These are phyloP conservation scores for Sporothrix pallida DNA, from an alignment of 2,329 filamentous ascomycete genomes.

Conservation along the genomic window DNA sequence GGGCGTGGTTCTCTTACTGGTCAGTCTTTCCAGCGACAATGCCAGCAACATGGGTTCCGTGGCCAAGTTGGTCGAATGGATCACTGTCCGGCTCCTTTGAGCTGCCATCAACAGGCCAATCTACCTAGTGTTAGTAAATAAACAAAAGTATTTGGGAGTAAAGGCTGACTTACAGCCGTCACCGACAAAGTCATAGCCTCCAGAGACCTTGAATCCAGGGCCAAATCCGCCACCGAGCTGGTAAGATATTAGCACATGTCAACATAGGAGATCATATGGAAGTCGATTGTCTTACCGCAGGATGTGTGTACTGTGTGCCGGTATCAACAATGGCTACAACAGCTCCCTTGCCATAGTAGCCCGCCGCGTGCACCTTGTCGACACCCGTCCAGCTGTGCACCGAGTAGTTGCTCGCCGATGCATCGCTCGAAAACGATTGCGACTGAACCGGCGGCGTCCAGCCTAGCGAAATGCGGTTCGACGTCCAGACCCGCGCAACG, in stretches of 20 bases:
- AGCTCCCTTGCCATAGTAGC: slow-evolving; percentile 37
- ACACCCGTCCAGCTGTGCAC: slow-evolving; percentile 39
- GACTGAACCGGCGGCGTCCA: slow-evolving; percentile 23
- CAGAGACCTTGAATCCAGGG: slow-evolving; percentile 36
- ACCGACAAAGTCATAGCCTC: slow-evolving; percentile 37
- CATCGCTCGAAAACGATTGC: slow-evolving; percentile 38
- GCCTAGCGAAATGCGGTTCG: slow-evolving; percentile 38
- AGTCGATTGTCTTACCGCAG: slow-evolving; percentile 29
- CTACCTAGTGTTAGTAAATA: background rate
- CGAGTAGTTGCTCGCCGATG: slow-evolving; percentile 37
- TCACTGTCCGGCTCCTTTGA: slow-evolving; percentile 38
- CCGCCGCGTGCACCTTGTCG: slow-evolving; percentile 37
- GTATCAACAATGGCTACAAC: slow-evolving; percentile 39
- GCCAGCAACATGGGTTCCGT: slow-evolving; percentile 42
- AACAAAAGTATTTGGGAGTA: background rate
- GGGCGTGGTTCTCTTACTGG: background rate
- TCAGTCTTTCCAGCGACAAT: slow-evolving; percentile 40
- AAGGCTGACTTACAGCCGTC: slow-evolving; percentile 27
- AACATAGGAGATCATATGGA: too few species aligned
- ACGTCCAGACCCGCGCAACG: slow-evolving; percentile 40
- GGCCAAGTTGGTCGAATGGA: slow-evolving; percentile 39
- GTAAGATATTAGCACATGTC: background rate
- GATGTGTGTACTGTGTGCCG: slow-evolving; percentile 38
- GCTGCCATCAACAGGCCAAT: slow-evolving; percentile 27
- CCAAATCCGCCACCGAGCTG: slow-evolving; percentile 37